phyloP scores from a whole-genome alignment of 2,329 filamentous ascomycete species.

The Pseudocercospora macadamiae region DNA sequence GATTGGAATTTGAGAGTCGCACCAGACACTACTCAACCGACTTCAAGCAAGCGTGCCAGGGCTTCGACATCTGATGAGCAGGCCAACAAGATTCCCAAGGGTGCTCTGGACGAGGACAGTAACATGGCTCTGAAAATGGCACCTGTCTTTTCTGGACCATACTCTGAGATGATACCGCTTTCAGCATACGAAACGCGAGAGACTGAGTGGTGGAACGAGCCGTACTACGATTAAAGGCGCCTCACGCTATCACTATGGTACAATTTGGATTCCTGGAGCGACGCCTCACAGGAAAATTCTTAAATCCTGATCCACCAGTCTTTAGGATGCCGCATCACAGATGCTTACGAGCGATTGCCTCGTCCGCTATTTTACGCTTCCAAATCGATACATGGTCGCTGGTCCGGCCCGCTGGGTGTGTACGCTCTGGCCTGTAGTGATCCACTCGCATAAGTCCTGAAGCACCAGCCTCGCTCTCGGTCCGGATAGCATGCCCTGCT shows the following conservation, averaged over 20 bases:
- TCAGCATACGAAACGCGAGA: neutral
- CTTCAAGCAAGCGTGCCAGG: neutral
- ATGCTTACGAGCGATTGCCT: neutral
- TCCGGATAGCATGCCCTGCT: slow-evolving; percentile 44
- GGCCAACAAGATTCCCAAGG: neutral
- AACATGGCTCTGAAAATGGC: slow-evolving; percentile 19
- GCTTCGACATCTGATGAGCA: neutral
- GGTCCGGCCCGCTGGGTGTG: slow-evolving; percentile 58
- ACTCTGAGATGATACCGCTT: slow-evolving; percentile 17
- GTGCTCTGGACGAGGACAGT: neutral
- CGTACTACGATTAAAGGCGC: slow-evolving; percentile 18
- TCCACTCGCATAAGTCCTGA: slow-evolving; percentile 50
- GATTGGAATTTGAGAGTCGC: slow-evolving; percentile 8
- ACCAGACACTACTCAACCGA: neutral
- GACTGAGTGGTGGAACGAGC: slow-evolving; percentile 23
- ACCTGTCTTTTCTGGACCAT: slow-evolving; percentile 12
- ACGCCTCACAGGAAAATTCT: too few species aligned
- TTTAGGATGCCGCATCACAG: neutral
- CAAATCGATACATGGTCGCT: slow-evolving; percentile 56
- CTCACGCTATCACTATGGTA: neutral
- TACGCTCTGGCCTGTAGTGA: slow-evolving; percentile 60
- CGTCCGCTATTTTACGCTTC: slow-evolving; percentile 38
- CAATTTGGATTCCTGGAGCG: neutral
- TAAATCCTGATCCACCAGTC: too few species aligned
- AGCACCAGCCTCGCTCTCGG: slow-evolving; percentile 47